phyloP scores from a whole-genome alignment of 306 rosid genomes.

The Citrullus amarus region DNA sequence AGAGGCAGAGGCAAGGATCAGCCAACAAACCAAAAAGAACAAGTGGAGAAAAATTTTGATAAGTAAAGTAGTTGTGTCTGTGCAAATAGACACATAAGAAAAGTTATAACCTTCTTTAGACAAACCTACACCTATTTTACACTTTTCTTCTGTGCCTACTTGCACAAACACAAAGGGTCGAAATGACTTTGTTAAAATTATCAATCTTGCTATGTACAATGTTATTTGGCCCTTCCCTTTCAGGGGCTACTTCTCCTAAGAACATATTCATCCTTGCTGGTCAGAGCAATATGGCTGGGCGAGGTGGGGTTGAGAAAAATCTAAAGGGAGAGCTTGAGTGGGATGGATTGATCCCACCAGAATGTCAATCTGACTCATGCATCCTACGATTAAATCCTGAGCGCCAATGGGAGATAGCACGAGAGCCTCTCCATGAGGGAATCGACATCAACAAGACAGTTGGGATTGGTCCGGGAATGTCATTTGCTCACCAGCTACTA shows the following conservation, averaged over 20 bases:
- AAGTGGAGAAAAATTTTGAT: no score
- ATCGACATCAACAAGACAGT: neutral
- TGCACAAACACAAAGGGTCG: neutral
- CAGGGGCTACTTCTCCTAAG: neutral
- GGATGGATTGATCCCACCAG: neutral
- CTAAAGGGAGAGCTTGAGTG: neutral
- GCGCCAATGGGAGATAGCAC: neutral
- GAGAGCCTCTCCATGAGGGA: neutral
- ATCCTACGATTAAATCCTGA: neutral
- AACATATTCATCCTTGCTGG: neutral
- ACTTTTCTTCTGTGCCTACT: neutral
- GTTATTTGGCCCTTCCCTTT: neutral
- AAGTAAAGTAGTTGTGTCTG: neutral
- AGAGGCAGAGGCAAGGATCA: no score
- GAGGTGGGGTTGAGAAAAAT: slow-evolving; percentile 1
- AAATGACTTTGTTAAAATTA: neutral
- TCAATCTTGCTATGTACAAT: neutral
- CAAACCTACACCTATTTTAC: no score
- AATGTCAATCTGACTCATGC: neutral
- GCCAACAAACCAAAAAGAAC: no score
- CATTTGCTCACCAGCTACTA: neutral
- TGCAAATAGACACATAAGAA: neutral
- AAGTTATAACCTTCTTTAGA: neutral
- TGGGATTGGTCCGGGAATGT: neutral
- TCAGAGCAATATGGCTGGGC: slow-evolving; percentile 4